Percentiles rank a stretch among this genome's conserved stretches.
phyloP scores from a whole-genome alignment of 108 stramenopile species.

The Fistulifera pelliculosa region DNA sequence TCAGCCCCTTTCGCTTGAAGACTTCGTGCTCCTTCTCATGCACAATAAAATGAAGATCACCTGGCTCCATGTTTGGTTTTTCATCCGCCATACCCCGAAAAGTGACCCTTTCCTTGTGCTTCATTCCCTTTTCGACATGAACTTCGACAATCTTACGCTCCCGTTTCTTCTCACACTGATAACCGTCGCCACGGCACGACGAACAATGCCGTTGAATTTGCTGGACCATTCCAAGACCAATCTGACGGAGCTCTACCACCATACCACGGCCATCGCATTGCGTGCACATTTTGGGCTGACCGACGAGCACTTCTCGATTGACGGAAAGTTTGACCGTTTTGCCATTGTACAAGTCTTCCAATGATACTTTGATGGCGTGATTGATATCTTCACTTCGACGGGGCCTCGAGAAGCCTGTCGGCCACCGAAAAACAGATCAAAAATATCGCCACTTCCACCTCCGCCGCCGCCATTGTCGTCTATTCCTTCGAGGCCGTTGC shows the following conservation, averaged over 20 bases:
- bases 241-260: constrained; percentile 88
- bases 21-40: constrained; percentile 94
- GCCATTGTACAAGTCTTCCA: constrained; percentile 98
- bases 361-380: constrained; percentile 86
- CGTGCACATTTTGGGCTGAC: constrained; percentile 65
- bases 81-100: constrained; percentile 96
- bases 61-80: constrained; percentile 91
- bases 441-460: constrained; percentile 79
- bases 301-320: constrained; percentile 86
- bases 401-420: constrained; percentile 58
- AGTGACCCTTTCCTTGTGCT: constrained; percentile 86
- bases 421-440: constrained; percentile 94
- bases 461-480: constrained; percentile 42
- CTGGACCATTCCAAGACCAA: constrained; percentile 96
- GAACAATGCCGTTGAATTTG: constrained; percentile 84
- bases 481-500: constrained; percentile 83
- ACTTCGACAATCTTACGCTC: constrained; percentile 95
- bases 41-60: constrained; percentile 94
- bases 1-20: constrained; percentile 98
- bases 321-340: constrained; percentile 94
- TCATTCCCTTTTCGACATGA: constrained; percentile 93
- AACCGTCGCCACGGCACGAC: constrained; percentile 79
- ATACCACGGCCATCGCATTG: constrained; percentile 89
- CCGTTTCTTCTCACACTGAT: constrained; percentile 56
- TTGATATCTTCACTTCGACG: constrained; percentile 90